Percentiles rank a stretch among this genome's conserved stretches.
Conservation (phyloP, 139 green algal species). For the Pycnococcus provasolii region DNA sequence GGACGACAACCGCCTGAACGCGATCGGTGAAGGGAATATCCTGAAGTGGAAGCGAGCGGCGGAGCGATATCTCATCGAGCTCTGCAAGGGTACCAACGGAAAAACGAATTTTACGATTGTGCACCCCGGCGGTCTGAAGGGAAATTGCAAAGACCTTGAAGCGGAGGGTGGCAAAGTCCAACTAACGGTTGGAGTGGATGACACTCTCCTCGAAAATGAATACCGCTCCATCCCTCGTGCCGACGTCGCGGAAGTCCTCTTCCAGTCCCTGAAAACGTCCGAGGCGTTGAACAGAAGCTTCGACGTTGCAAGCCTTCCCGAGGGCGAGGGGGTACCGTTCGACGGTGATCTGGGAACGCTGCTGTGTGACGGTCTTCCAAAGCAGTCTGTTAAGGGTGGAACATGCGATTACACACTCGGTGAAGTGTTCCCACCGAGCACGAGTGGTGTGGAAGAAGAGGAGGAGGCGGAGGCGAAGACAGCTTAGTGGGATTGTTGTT, state of each 20-base stretch:
- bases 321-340: background rate
- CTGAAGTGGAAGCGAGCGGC: conserved; percentile 27
- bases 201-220: conserved; percentile 7
- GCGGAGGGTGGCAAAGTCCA: conserved; percentile 12
- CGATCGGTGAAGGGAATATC: conserved; percentile 26
- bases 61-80: conserved; percentile 12
- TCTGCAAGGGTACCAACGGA: background rate
- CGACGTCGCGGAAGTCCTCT: conserved; percentile 1
- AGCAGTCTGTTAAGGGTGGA: no score
- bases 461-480: no score
- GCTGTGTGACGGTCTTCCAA: background rate
- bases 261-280: background rate
- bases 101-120: conserved; percentile 20
- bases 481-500: no score
- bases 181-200: conserved; percentile 25
- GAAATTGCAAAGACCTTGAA: background rate
- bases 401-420: conserved; percentile 2
- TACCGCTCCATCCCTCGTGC: conserved; percentile 1
- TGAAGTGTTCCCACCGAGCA: no score
- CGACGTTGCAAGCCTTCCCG: background rate
- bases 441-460: no score
- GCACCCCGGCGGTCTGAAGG: conserved; percentile 19
- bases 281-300: background rate
- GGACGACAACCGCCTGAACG: conserved; percentile 27
- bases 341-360: background rate